Base-by-base conservation (phyloP, 169 alveolate genomes). In the Plasmodium reichenowi region DNA sequence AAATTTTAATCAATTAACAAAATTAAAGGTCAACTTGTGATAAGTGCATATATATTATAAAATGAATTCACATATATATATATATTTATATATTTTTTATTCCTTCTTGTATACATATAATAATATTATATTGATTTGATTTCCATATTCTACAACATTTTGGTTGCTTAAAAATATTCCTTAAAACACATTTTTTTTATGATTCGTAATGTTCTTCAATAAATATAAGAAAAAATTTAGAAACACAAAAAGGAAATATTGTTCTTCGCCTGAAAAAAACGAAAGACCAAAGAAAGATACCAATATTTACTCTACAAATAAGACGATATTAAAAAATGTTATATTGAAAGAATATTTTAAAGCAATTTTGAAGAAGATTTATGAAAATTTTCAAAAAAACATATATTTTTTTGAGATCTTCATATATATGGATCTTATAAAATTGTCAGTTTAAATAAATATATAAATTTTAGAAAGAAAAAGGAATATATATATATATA, bases 201-300 rank as follows among this genome's bases (percentile, higher is more conserved):
- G 9, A 67, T n/a, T 6, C 9, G 45, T 38, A 64, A 83, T 83
- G 91, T 12, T 68, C 22, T 68, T 32, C 56, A 68, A 83, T 68
- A 68, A 68, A 38, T 68, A 67, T 58, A 83, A 20, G 43, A 83
- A 67, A 43, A 83, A 83, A 58, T 56, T 68, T 56, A 83, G 47
- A 67, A 83, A 83, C 64, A 83, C 91, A n/a, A 83, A 83, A 68
- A 70, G 91, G 64, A 38, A 66, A 59, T 68, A 67, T 60, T 83
- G 91, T 48, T 71, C 56, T 48, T 64, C 15, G 15, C 83, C 67
- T 20, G 60, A 26, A 62, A 62, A 24, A 68, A 45, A 15, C 26
- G 54, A 56, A 8, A 59, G 70, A 68, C 60, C 43, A 72, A 26
- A 15, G 29, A 63, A 52, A 2, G 60, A 43, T 67, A 13, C 54